Conservation (phyloP, 768 basidiomycete genomes). For the Panellus pusillus region DNA sequence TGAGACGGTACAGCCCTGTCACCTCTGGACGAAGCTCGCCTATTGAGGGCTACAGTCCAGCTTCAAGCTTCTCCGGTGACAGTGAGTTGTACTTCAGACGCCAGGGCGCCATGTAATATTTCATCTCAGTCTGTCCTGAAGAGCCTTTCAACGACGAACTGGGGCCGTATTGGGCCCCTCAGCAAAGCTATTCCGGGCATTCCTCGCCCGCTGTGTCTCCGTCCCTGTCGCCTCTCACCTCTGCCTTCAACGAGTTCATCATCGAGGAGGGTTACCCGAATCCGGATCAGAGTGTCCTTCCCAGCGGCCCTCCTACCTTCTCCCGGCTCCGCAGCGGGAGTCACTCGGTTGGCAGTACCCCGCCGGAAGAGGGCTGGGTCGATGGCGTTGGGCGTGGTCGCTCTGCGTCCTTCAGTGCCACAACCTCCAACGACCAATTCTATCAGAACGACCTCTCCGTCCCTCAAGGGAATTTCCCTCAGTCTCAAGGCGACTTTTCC, state of each 20-base stretch:
- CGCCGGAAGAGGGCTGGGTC: conserved; percentile 13
- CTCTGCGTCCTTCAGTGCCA: conserved; percentile 15
- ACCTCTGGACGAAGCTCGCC: conserved; percentile 20
- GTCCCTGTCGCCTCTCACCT: conserved; percentile 18
- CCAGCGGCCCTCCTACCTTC: conserved; percentile 7
- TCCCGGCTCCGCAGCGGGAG: conserved; percentile 19
- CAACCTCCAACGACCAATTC: conserved; percentile 12
- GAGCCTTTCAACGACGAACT: conserved; percentile 10
- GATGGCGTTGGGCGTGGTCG: conserved; percentile 21
- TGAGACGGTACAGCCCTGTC: conserved; percentile 12
- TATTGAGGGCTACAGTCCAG: conserved; percentile 18
- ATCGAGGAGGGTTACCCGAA: conserved; percentile 12
- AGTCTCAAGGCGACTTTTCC: not conserved
- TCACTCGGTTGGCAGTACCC: conserved; percentile 1
- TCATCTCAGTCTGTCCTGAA: conserved; percentile 16
- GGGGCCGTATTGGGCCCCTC: conserved; percentile 2
- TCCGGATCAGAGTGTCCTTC: conserved; percentile 7
- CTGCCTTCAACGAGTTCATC: conserved; percentile 9
- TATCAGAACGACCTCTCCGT: conserved; percentile 3
- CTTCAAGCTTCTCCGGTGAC: conserved; percentile 18
- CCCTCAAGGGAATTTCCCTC: not conserved
- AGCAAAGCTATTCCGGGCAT: conserved; percentile 2
- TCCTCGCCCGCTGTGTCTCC: conserved; percentile 16
- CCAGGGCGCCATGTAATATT: not conserved
- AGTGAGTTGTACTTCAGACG: not conserved